Evolutionary conservation across 139 green algal species (phyloP).

Genomic region (Volvox africanus): DNA sequence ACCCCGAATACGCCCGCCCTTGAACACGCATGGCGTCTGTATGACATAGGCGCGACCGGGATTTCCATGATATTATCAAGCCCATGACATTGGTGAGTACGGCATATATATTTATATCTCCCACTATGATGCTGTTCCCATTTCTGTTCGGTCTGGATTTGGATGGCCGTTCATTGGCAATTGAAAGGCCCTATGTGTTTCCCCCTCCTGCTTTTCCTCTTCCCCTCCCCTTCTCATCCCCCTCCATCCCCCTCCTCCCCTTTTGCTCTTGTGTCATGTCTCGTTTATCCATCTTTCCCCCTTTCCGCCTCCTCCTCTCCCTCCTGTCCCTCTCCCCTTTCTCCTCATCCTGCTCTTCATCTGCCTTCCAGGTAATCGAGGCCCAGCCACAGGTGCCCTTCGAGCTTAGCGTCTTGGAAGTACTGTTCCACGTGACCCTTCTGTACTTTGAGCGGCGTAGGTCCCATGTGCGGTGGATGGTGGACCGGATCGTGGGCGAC

Average conservation of each 20-base stretch:
- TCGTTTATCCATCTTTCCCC: too few species aligned
- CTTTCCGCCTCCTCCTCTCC: not conserved
- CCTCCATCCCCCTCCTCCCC: too few species aligned
- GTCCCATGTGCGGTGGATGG: constrained; percentile 56
- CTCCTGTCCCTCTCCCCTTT: not conserved
- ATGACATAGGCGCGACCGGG: constrained; percentile 16
- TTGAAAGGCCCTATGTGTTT: too few species aligned
- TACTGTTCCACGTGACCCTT: constrained; percentile 49
- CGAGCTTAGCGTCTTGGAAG: constrained; percentile 66
- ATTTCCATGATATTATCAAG: constrained; percentile 36
- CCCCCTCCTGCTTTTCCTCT: too few species aligned
- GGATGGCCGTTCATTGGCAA: too few species aligned
- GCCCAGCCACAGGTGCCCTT: constrained; percentile 57
- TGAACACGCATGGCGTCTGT: not conserved
- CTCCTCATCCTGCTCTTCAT: not conserved
- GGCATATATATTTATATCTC: not conserved
- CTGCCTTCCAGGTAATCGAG: not conserved
- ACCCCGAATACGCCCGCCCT: too few species aligned
- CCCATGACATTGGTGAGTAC: constrained; percentile 21
- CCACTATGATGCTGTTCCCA: too few species aligned
- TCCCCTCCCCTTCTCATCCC: too few species aligned
- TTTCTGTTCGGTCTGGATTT: too few species aligned
- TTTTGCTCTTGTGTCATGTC: too few species aligned
- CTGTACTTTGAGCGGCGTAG: constrained; percentile 65
- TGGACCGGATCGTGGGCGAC: constrained; percentile 44